Evolutionary conservation across 306 rosid species (phyloP).

Genomic region (Ziziphus jujuba): DNA sequence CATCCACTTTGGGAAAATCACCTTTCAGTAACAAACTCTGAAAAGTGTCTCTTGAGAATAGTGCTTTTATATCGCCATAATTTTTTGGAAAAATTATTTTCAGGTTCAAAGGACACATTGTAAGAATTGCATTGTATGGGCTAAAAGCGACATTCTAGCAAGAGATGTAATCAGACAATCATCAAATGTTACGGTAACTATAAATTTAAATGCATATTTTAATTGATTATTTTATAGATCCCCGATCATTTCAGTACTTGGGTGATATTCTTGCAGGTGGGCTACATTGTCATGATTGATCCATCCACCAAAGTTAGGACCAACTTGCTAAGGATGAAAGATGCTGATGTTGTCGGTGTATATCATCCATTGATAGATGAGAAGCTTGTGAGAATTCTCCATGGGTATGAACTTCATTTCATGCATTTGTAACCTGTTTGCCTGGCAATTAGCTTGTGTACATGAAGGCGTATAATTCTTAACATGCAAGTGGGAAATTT

Average conservation of each 20-base stretch:
- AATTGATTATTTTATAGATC: background rate
- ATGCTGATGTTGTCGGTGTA: conserved; percentile 79
- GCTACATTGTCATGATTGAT: conserved; percentile 83
- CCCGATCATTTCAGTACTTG: too few relatives aligned
- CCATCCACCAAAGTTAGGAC: conserved; percentile 60
- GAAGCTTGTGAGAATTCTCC: conserved; percentile 64
- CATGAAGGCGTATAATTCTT: conserved; percentile 12
- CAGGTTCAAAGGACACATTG: conserved; percentile 75
- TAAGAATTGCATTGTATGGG: conserved; percentile 79
- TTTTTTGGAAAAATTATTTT: conserved; percentile 18
- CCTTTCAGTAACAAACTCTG: too few relatives aligned
- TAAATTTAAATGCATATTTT: background rate
- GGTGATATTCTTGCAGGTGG: conserved; percentile 56
- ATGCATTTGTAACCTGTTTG: conserved; percentile 10
- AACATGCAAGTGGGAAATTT: conserved; percentile 12
- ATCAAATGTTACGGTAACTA: conserved; percentile 54
- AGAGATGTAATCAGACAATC: conserved; percentile 79
- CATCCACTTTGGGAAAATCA: too few relatives aligned
- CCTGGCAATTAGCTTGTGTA: background rate
- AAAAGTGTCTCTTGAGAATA: too few relatives aligned
- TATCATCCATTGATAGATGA: conserved; percentile 83
- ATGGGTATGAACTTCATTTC: conserved; percentile 47
- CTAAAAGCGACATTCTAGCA: conserved; percentile 77
- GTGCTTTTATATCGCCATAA: conserved; percentile 11
- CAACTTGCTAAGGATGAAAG: conserved; percentile 75